Percentiles rank a stretch among this genome's conserved stretches.
phyloP scores from a whole-genome alignment of 345 rosid species.

The Garcia nutans region DNA sequence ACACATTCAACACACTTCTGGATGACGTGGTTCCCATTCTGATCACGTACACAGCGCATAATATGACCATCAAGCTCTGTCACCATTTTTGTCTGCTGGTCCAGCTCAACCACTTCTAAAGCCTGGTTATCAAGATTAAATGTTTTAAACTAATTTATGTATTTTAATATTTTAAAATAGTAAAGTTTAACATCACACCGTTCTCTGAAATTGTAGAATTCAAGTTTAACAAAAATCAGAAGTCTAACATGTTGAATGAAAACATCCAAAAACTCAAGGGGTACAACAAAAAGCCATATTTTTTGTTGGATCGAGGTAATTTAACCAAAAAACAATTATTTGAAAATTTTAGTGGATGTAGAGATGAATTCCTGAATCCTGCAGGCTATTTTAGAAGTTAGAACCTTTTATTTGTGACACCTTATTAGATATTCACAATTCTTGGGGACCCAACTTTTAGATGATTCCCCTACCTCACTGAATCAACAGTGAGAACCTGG shows the following conservation, averaged over 20 bases:
- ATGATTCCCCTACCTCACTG: not conserved
- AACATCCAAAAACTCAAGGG: not conserved
- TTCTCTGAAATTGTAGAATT: not conserved
- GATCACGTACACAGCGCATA: conserved; percentile 95
- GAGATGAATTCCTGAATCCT: not conserved
- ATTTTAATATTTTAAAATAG: not conserved
- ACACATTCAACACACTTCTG: conserved; percentile 96
- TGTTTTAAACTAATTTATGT: not conserved
- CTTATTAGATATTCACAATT: not conserved
- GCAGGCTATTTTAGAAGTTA: not conserved
- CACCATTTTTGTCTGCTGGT: conserved; percentile 85
- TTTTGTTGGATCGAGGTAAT: too few relatives aligned
- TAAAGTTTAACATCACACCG: not conserved
- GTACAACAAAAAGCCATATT: not conserved
- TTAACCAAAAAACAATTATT: too few relatives aligned
- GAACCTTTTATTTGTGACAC: not conserved
- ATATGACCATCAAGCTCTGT: conserved; percentile 88
- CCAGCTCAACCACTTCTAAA: conserved; percentile 84
- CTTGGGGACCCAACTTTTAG: not conserved
- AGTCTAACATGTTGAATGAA: not conserved
- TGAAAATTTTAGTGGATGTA: too few relatives aligned
- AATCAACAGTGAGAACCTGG: not conserved
- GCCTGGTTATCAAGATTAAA: conserved; percentile 51
- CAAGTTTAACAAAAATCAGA: not conserved
- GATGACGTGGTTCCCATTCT: conserved; percentile 96